A percentile compares a stretch with the other conserved stretches of the same genome.
phyloP scores from a whole-genome alignment of 2,329 filamentous ascomycete genomes.

The Xylariaceae sp. region DNA sequence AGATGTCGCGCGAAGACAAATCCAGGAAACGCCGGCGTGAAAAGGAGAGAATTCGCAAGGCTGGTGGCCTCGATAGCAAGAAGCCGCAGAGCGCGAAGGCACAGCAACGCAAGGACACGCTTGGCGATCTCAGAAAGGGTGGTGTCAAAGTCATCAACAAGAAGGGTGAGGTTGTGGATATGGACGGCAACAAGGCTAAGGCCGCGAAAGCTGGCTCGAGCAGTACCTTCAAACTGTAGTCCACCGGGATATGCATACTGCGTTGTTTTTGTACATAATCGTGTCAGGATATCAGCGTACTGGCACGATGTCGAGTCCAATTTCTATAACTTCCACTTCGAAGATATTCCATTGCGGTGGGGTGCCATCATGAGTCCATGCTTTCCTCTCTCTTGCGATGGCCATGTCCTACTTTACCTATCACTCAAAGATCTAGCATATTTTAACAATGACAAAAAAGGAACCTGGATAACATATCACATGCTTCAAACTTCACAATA shows the following conservation, averaged over 20 bases:
- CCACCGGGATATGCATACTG: neutral
- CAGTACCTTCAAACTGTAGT: conserved; percentile 56
- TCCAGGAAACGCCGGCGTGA: conserved; percentile 67
- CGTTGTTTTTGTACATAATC: neutral
- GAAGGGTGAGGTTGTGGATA: conserved; percentile 77
- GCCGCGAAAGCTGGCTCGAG: conserved; percentile 47
- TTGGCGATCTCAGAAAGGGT: conserved; percentile 53
- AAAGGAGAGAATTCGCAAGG: conserved; percentile 79
- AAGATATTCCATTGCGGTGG: too few relatives aligned
- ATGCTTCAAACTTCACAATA: too few relatives aligned
- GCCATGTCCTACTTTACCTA: too few relatives aligned
- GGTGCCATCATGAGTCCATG: too few relatives aligned
- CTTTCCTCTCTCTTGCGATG: too few relatives aligned
- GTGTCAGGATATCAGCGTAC: neutral
- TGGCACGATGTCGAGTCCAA: neutral
- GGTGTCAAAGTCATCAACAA: conserved; percentile 89
- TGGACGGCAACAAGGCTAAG: conserved; percentile 72
- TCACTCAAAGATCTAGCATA: too few relatives aligned
- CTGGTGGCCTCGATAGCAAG: conserved; percentile 44
- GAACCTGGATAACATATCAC: too few relatives aligned
- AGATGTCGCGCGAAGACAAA: conserved; percentile 87
- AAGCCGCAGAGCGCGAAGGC: conserved; percentile 55
- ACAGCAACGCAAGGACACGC: conserved; percentile 46
- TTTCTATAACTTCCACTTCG: neutral
- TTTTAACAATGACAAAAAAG: too few relatives aligned